A percentile compares a stretch with the other conserved stretches of the same genome.
Evolutionary conservation across 2,329 filamentous ascomycete genomes (phyloP).

Genomic region (Thelonectria rubi): DNA sequence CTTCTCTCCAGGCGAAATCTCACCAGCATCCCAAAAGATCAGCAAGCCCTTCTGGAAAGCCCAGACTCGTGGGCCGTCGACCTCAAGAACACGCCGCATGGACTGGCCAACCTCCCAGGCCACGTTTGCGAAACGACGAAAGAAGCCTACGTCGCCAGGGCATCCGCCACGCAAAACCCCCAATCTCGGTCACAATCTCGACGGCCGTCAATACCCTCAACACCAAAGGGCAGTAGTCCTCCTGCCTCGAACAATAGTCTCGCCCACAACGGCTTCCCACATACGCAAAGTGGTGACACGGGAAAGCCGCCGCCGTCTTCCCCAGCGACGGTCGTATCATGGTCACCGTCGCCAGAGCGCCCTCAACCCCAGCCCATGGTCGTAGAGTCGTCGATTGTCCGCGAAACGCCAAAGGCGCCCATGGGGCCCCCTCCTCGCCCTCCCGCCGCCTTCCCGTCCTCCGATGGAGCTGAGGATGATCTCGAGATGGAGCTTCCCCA

Average conservation of each 20-base stretch:
- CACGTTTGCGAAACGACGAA: constrained; percentile 48
- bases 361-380: constrained; percentile 18
- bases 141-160: constrained; percentile 34
- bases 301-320: constrained; percentile 8
- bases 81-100: constrained; percentile 37
- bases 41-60: constrained; percentile 49
- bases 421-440: constrained; percentile 26
- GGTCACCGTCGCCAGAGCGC: constrained; percentile 25
- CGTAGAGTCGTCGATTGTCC: constrained; percentile 34
- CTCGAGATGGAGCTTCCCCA: constrained; percentile 49
- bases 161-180: background rate
- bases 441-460: constrained; percentile 25
- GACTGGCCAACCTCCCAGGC: constrained; percentile 47
- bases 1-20: constrained; percentile 42
- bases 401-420: constrained; percentile 38
- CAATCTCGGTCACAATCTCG: constrained; percentile 7
- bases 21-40: constrained; percentile 50
- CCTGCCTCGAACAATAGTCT: background rate
- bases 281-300: constrained; percentile 2
- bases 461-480: constrained; percentile 47
- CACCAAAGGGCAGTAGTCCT: constrained; percentile 3
- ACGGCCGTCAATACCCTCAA: constrained; percentile 20
- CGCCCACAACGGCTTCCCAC: background rate
- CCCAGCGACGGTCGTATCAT: constrained; percentile 4
- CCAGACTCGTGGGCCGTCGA: constrained; percentile 50